Evolutionary conservation across 1,284 basidiomycete genomes (phyloP).

Genomic region (Ceratobasidium sp.): DNA sequence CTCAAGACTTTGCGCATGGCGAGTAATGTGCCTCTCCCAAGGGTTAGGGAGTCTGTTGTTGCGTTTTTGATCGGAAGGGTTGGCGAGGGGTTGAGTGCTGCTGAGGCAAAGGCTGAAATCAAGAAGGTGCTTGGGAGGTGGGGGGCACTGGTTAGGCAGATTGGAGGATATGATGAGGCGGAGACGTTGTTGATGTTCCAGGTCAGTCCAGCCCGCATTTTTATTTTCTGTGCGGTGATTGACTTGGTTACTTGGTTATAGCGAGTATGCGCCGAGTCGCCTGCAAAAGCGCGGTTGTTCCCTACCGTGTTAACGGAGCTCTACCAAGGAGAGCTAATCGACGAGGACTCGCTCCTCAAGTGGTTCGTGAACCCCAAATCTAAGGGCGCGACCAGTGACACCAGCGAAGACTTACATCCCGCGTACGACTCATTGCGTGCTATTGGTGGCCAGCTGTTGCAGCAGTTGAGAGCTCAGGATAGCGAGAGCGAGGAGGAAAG

Average conservation of each 20-base stretch:
- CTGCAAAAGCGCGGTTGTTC: conserved; percentile 1
- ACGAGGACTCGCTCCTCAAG: conserved; percentile 54
- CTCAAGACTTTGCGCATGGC: conserved; percentile 95
- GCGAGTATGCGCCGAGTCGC: conserved; percentile 51
- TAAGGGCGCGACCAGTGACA: conserved; percentile 47
- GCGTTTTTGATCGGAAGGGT: conserved; percentile 72
- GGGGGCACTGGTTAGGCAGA: conserved; percentile 76
- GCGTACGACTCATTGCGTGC: conserved; percentile 37
- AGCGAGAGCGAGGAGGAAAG: conserved; percentile 49
- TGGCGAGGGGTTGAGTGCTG: not conserved
- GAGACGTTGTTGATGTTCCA: conserved; percentile 78
- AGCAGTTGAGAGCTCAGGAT: conserved; percentile 42
- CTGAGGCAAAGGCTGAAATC: conserved; percentile 63
- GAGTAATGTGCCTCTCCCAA: conserved; percentile 81
- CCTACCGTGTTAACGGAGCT: conserved; percentile 54
- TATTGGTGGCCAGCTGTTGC: conserved; percentile 42
- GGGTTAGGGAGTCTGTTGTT: conserved; percentile 83
- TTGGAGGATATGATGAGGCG: conserved; percentile 78
- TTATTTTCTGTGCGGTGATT: conserved; percentile 39
- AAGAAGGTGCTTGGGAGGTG: conserved; percentile 68
- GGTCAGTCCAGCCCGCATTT: conserved; percentile 56
- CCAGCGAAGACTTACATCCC: conserved; percentile 10
- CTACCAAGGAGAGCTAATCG: conserved; percentile 56
- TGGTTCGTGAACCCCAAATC: conserved; percentile 54
- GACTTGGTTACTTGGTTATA: conserved; percentile 24